Base-by-base conservation (phyloP, 345 rosid genomes). In the Hirschfeldia incana region DNA sequence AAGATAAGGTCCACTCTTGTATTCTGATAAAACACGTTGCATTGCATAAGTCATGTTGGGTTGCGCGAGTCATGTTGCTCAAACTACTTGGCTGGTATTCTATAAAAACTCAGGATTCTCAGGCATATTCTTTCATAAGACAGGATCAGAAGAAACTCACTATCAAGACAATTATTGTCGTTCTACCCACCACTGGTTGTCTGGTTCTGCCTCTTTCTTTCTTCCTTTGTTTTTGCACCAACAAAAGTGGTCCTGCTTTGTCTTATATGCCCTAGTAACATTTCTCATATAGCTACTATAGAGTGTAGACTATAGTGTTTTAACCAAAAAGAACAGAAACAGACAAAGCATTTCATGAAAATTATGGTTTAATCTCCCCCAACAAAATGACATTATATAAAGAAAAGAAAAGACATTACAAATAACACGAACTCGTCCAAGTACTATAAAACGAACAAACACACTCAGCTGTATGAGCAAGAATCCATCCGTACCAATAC, bases 401-500 rank as follows among this genome's bases (percentile, higher is more conserved):
- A 10, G 30, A 21, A 26, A 9, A 21, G 21, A 63, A 44, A 27
- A n/a, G 32, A 29, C 44, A 53, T 11, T 78, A 78, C 17, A 42
- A 58, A 57, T 13, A 16, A 65, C 67, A 42, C 62, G 73, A 78
- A 72, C 57, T 30, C 81, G 30, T 72, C 67, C 61, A 28, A 71
- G 51, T 65, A 65, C 6, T 70, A 27, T 57, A 72, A 65, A 29
- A 42, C 30, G 26, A 65, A 65, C 17, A 30, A 30, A 44, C 8
- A 71, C n/a, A 65, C 51, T 65, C 3, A 58, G 68, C 62, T 37
- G 73, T 57, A n/a, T 21, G 57, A 73, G 65, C 28, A 78, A 67
- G 15, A 67, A 78, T 73, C 21, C 36, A 65, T 66, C 3, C 53
- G 73, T 72, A 66, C 77, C 82, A 73, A 73, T 55, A 79, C 82